Conservation (phyloP, 2,329 filamentous ascomycete species). For the Neofusicoccum laricinum region DNA sequence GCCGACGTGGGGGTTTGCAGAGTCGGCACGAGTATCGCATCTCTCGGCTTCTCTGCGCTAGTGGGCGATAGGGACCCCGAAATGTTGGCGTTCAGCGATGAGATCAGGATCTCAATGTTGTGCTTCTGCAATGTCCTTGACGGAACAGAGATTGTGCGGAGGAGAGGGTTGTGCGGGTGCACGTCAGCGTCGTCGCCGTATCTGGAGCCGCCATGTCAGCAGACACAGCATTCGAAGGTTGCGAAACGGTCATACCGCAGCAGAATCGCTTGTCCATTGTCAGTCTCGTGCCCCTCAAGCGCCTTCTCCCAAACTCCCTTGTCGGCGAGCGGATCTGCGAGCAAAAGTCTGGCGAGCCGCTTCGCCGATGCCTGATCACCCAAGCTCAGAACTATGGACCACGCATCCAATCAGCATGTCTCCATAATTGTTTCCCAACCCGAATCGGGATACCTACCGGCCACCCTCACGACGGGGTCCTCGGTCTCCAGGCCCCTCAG, state of each 20-base stretch:
- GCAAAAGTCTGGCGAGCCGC: slow-evolving; percentile 62
- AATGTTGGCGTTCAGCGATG: slow-evolving; percentile 49
- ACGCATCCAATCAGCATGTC: neutral
- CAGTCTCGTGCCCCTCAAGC: slow-evolving; percentile 30
- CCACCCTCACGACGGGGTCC: slow-evolving; percentile 54
- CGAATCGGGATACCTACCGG: slow-evolving; percentile 40
- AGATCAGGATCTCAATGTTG: slow-evolving; percentile 63
- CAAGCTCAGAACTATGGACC: slow-evolving; percentile 46
- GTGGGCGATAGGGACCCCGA: slow-evolving; percentile 27
- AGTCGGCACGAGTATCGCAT: slow-evolving; percentile 69
- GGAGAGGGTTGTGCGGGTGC: slow-evolving; percentile 48
- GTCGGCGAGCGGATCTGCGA: slow-evolving; percentile 45
- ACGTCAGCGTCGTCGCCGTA: slow-evolving; percentile 53
- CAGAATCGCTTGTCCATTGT: slow-evolving; percentile 38
- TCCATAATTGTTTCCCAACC: slow-evolving; percentile 7
- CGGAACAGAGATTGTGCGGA: slow-evolving; percentile 61
- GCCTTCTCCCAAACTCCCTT: slow-evolving; percentile 44
- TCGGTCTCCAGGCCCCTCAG: slow-evolving; percentile 60
- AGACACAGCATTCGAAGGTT: neutral
- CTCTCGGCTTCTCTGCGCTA: slow-evolving; percentile 48
- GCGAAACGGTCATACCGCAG: slow-evolving; percentile 34
- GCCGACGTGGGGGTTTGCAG: slow-evolving; percentile 67
- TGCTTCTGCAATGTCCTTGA: slow-evolving; percentile 60
- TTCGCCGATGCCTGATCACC: slow-evolving; percentile 55
- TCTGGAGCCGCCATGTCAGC: slow-evolving; percentile 32